These are phyloP conservation scores for Schizophyllum commune DNA, from an alignment of 1,284 basidiomycete genomes.

Conservation along the genomic window DNA sequence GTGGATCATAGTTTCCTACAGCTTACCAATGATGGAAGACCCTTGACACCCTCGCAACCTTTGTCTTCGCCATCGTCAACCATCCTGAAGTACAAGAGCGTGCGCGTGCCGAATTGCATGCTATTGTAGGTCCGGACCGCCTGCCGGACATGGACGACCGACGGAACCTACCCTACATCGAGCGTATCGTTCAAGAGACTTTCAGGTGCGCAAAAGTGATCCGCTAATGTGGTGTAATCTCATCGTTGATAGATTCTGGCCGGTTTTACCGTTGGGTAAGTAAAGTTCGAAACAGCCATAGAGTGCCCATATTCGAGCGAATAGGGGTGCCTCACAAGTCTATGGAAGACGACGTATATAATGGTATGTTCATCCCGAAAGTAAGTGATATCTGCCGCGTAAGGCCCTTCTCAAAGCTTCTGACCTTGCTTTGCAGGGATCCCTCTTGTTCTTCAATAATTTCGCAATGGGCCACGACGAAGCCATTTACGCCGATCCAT, in stretches of 20 bases:
- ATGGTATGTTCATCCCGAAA: conserved; percentile 16
- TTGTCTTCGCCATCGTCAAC: conserved; percentile 30
- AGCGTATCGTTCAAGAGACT: conserved; percentile 35
- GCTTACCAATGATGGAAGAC: conserved; percentile 7
- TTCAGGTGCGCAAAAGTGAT: conserved; percentile 13
- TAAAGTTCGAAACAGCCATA: too few relatives aligned
- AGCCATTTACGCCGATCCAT: conserved; percentile 7
- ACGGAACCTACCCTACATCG: conserved; percentile 28
- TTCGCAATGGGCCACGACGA: conserved; percentile 11
- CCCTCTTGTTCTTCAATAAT: neutral
- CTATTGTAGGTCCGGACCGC: conserved; percentile 26
- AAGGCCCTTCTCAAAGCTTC: neutral
- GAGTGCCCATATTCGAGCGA: too few relatives aligned
- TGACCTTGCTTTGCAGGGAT: neutral
- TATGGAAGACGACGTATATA: conserved; percentile 15
- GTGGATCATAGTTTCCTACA: neutral
- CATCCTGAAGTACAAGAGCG: conserved; percentile 30
- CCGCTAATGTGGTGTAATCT: neutral
- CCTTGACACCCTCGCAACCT: conserved; percentile 12
- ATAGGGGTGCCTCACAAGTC: conserved; percentile 12
- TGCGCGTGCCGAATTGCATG: conserved; percentile 35
- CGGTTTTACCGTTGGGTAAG: neutral
- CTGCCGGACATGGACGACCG: conserved; percentile 32
- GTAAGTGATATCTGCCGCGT: neutral
- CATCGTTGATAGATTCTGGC: neutral